These are phyloP conservation scores for Exophiala lecanii-corni DNA, from an alignment of 2,329 filamentous ascomycete genomes.

Conservation along the genomic window DNA sequence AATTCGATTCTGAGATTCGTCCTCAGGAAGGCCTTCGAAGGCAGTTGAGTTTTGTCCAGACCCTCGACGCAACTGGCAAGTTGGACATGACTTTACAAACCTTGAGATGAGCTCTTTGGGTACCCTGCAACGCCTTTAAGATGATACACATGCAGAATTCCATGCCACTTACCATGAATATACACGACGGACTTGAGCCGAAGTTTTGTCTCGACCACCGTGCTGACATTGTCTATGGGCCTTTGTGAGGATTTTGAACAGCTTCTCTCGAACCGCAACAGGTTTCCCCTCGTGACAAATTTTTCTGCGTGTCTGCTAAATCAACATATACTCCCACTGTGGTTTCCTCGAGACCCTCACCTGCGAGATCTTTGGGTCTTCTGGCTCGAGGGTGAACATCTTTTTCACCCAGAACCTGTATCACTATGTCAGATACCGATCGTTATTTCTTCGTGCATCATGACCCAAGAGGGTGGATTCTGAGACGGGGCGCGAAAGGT, in stretches of 20 bases:
- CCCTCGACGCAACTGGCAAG: slow-evolving; percentile 45
- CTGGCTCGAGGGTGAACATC: slow-evolving; percentile 46
- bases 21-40: not conserved
- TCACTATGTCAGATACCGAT: slow-evolving; percentile 12
- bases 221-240: slow-evolving; percentile 49
- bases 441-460: too few relatives aligned
- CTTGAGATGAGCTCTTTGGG: slow-evolving; percentile 50
- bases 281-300: slow-evolving; percentile 50
- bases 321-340: too few relatives aligned
- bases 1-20: slow-evolving; percentile 10
- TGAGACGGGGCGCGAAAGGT: not conserved
- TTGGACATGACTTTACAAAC: slow-evolving; percentile 49
- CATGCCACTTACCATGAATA: slow-evolving; percentile 47
- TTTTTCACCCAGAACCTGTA: slow-evolving; percentile 50
- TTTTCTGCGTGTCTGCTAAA: slow-evolving; percentile 32
- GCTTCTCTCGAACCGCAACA: slow-evolving; percentile 49
- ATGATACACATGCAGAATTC: too few relatives aligned
- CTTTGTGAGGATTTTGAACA: slow-evolving; percentile 48
- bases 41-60: slow-evolving; percentile 26
- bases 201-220: slow-evolving; percentile 50
- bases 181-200: slow-evolving; percentile 45
- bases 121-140: slow-evolving; percentile 43
- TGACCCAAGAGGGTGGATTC: too few relatives aligned
- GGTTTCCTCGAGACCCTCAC: too few relatives aligned
- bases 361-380: slow-evolving; percentile 36